Evolutionary conservation across 129 eudicot genomes (phyloP), one percentile per base, ranked within the genome.

Genomic region (Flaveria sonorensis): DNA sequence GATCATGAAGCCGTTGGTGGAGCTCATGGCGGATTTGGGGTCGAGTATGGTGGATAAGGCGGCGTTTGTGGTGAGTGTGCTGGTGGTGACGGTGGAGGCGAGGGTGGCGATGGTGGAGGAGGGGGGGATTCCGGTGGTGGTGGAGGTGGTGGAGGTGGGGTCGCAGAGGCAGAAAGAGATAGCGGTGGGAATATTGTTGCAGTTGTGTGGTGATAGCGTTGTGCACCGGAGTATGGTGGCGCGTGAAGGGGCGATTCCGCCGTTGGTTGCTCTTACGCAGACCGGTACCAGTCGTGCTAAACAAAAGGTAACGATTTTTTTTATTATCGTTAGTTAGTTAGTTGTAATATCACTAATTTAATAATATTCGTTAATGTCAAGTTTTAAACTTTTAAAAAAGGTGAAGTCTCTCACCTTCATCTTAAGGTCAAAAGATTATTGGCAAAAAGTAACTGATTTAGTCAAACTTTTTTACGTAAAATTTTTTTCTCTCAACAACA

Each of bases 231-330:
- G 77, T 55, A 81, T 88, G 97, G 97, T 91, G 85, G 92, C 89
- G 6, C 88, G 95, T 39, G 95, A 91, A 83, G 97, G 97, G 28
- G 97, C 90, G 7, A 85, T 91, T 80, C 97, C 95, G 15, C 97
- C 97, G 7, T 73, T 88, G 63, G 83, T 88, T 15, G 89, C 89
- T 1, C 63, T 92, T 72, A 82, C 97, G 2, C 97, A 92, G 66
- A 77, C 96, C 14, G 96, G 97, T 9, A 89, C 97, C 57, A 86
- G 57, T 43, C 91, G 93, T n/a, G 92, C 93, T 36, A 89, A 87
- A 70, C 87, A 86, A 79, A 92, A 92, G 97, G 97, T 92, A 83
- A 79, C n/a, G n/a, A 30, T 4, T 30, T 2, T 30, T 4, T 30
- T 30, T 30, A 30, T 30, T 30, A 4, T 30, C 36, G 36, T 0